Evolutionary conservation across 139 green algal species (phyloP), one percentile per base, ranked within the genome.

Genomic region (Chlorella sp.): DNA sequence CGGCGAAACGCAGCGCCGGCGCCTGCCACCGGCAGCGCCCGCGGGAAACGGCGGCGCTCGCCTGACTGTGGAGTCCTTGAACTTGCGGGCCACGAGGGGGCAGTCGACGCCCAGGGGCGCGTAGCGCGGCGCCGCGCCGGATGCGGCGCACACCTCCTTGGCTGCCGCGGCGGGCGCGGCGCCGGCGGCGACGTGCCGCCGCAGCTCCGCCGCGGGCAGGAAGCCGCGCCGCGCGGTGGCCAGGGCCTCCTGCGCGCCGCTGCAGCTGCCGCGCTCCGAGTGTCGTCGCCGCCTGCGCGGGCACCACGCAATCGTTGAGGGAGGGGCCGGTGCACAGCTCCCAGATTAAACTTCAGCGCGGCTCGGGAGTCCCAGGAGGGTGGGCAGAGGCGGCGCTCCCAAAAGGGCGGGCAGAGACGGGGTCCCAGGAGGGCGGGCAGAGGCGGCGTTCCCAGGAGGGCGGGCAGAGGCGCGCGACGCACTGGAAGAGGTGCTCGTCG

Each of bases 71-170:
- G 38, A 35, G 5, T 61, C 72, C 5, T 6, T 5, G n/a, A 78
- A 78, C 46, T 78, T 78, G 60, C 72, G 60, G 5, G 72, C 72
- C 60, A 78, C 41, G 11, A 78, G 46, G 1, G 72, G 63, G 60
- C 72, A 78, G 35, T 53, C 35, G 3, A 61, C 60, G 25, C 72
- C 72, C 25, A 78, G 17, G 8, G 35, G 38, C 15, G 63, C 45
- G n/a, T 72, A 78, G 1, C 48, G 5, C 17, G 60, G 27, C 25
- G 23, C 68, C 53, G 31, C 36, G 35, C 31, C 71, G 29, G 11
- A 46, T 31, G 23, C 33, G 40, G 46, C 59, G n/a, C 8, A 71
- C 23, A 29, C 50, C 59, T 40, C 60, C 14, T 3, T 43, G 8
- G 62, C 72, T 71, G 36, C 51, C 29, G 5, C n/a, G n/a, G 51